These are phyloP conservation scores for Pseudopyricularia cyperi DNA, from an alignment of 2,329 filamentous ascomycete genomes.

Conservation along the genomic window DNA sequence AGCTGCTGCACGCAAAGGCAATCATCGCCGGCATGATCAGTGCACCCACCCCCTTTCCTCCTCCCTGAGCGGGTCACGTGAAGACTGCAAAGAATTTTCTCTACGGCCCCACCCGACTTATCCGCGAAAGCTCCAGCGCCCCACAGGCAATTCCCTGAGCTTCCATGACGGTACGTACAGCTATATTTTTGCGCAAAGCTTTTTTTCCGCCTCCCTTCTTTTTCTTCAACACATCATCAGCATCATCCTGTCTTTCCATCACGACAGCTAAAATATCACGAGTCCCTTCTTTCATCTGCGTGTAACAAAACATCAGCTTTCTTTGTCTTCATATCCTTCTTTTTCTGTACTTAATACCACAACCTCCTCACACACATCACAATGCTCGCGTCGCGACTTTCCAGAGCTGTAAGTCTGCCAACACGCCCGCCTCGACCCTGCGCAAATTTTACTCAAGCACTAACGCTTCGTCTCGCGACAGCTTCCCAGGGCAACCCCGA, in stretches of 20 bases:
- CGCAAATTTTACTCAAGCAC: conserved; percentile 8
- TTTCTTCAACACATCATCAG: conserved; percentile 12
- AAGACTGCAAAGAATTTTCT: neutral
- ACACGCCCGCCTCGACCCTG: conserved; percentile 1
- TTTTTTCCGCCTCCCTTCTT: conserved; percentile 7
- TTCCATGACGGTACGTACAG: conserved; percentile 1
- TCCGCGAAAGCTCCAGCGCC: neutral
- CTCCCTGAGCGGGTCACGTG: neutral
- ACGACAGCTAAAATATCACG: conserved; percentile 1
- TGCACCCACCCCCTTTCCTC: too few relatives aligned
- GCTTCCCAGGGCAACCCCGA: conserved; percentile 68
- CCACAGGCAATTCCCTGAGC: conserved; percentile 2
- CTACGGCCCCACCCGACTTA: neutral
- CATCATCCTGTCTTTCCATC: conserved; percentile 4
- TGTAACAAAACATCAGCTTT: conserved; percentile 17
- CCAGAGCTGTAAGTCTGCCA: conserved; percentile 58
- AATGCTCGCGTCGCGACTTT: conserved; percentile 62
- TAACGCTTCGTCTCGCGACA: conserved; percentile 20
- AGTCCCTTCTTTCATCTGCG: conserved; percentile 11
- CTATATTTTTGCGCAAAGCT: conserved; percentile 2
- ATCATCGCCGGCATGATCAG: too few relatives aligned
- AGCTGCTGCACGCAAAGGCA: too few relatives aligned
- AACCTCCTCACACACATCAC: conserved; percentile 23
- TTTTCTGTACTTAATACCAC: conserved; percentile 11
- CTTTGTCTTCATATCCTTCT: conserved; percentile 18